A percentile compares a stretch with the other conserved stretches of the same genome.
Conservation (phyloP, 371 early-diverging fungal species). For the Umbelopsis sp. region DNA sequence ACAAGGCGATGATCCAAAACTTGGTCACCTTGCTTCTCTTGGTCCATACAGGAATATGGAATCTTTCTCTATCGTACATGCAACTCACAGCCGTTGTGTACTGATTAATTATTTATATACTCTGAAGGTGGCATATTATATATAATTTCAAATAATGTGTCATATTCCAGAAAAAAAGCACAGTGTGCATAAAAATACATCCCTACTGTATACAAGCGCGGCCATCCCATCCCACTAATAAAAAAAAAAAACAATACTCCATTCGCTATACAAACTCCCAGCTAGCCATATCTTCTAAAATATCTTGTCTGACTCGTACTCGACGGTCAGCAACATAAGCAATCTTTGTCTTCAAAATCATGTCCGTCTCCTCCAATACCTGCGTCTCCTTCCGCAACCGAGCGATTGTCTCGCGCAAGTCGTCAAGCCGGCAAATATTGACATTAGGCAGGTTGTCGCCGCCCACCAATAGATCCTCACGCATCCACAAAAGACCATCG, state of each 20-base stretch:
- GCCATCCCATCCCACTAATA: neutral
- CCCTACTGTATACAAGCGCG: neutral
- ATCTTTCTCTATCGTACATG: neutral
- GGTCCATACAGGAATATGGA: neutral
- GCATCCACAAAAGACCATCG: conserved; percentile 11
- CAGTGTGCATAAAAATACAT: neutral
- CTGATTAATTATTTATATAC: too few relatives aligned
- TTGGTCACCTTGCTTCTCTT: neutral
- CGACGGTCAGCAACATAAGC: conserved; percentile 31
- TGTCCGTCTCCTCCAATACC: conserved; percentile 42
- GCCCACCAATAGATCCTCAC: conserved; percentile 17
- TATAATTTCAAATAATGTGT: neutral
- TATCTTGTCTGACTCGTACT: conserved; percentile 12
- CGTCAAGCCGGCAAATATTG: conserved; percentile 24
- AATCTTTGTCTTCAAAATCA: conserved; percentile 48
- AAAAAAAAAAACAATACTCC: neutral
- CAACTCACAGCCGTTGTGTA: neutral
- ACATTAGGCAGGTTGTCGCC: conserved; percentile 15
- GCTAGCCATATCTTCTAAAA: conserved; percentile 4
- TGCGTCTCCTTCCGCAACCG: conserved; percentile 39
- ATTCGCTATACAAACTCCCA: conserved; percentile 5
- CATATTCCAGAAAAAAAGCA: neutral
- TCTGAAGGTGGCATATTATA: neutral
- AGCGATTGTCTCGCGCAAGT: conserved; percentile 40
- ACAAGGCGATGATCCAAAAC: neutral